Evolutionary conservation across 2,329 filamentous ascomycete species (phyloP).

Genomic region (Xylariaceae sp.): DNA sequence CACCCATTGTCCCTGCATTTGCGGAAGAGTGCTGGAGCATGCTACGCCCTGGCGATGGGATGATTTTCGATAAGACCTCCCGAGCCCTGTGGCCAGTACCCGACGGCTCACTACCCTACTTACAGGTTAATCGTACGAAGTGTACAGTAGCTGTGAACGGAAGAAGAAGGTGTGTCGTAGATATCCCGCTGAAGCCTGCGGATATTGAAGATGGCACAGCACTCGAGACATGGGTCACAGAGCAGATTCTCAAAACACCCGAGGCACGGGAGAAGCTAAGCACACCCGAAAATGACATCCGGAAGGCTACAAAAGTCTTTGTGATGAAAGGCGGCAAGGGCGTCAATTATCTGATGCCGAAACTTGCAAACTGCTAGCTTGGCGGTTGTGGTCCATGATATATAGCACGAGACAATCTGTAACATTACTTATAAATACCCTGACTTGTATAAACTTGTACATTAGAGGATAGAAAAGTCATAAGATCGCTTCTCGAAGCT

Average conservation of each 20-base stretch:
- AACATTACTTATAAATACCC: conserved; percentile 16
- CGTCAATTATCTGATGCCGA: conserved; percentile 70
- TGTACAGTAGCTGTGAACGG: conserved; percentile 82
- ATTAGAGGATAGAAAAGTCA: conserved; percentile 8
- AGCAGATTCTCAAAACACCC: conserved; percentile 64
- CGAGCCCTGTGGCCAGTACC: conserved; percentile 61
- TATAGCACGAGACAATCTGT: not conserved
- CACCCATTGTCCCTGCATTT: conserved; percentile 80
- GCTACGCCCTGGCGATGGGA: conserved; percentile 50
- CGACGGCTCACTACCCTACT: conserved; percentile 57
- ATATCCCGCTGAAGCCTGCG: conserved; percentile 60
- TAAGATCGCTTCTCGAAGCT: conserved; percentile 5
- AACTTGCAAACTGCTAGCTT: conserved; percentile 1
- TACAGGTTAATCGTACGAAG: conserved; percentile 56
- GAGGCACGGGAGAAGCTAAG: conserved; percentile 64
- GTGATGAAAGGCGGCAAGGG: conserved; percentile 64
- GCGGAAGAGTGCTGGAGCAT: conserved; percentile 80
- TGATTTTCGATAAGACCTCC: conserved; percentile 50
- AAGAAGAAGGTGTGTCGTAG: conserved; percentile 72
- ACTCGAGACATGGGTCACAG: conserved; percentile 66
- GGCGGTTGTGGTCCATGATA: no score
- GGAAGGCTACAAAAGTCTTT: conserved; percentile 40
- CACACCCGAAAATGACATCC: conserved; percentile 51
- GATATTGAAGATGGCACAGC: conserved; percentile 42
- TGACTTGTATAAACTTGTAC: not conserved